phyloP scores from a whole-genome alignment of 176 grass and related monocot species.

The Elymus sibiricus region DNA sequence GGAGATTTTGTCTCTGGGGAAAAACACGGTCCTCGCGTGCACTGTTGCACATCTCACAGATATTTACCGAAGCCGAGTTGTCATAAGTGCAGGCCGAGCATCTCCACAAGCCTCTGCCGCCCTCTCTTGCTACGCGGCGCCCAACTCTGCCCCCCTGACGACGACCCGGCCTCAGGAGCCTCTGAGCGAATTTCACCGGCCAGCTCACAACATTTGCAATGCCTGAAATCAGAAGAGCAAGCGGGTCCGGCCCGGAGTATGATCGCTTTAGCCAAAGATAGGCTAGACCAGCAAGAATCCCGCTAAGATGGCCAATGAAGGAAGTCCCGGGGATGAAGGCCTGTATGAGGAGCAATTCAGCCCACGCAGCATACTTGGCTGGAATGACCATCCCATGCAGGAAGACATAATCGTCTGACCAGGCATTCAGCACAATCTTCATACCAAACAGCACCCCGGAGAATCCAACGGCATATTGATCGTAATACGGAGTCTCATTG shows the following conservation, averaged over 20 bases:
- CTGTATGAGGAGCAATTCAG: conserved; percentile 88
- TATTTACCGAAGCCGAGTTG: conserved; percentile 51
- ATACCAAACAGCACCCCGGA: conserved; percentile 89
- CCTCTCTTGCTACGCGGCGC: conserved; percentile 3
- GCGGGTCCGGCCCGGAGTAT: conserved; percentile 32
- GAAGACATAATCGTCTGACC: conserved; percentile 47
- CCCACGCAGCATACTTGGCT: conserved; percentile 81
- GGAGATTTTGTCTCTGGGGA: conserved; percentile 12
- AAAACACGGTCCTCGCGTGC: conserved; percentile 21
- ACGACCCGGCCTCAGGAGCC: conserved; percentile 19
- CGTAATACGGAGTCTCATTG: conserved; percentile 53
- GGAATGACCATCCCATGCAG: conserved; percentile 78
- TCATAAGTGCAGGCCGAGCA: conserved; percentile 82
- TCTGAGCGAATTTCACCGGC: conserved; percentile 59
- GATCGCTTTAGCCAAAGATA: conserved; percentile 63
- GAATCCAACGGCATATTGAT: conserved; percentile 68
- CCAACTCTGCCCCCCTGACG: conserved; percentile 44
- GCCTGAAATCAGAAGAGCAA: conserved; percentile 48
- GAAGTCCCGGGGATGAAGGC: conserved; percentile 76
- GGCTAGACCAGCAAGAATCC: conserved; percentile 76
- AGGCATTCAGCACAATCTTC: conserved; percentile 86
- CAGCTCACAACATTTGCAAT: conserved; percentile 54
- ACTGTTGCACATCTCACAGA: conserved; percentile 92
- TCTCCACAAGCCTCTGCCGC: conserved; percentile 46
- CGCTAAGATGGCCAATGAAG: conserved; percentile 79